Conservation (phyloP, 2,329 filamentous ascomycete genomes). For the Diplodia scrobiculata region DNA sequence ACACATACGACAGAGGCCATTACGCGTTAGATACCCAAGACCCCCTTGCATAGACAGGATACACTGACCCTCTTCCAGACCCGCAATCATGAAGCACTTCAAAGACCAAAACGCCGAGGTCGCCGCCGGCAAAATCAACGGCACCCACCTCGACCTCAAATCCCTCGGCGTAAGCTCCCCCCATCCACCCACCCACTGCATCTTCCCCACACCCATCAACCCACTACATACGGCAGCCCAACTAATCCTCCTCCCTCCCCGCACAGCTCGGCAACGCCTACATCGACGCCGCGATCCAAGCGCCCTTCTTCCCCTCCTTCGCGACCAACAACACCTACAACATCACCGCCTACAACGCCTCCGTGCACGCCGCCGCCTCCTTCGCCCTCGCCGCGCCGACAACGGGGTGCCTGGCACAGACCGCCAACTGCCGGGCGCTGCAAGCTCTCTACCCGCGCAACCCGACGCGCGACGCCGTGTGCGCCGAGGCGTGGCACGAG, state of each 20-base stretch:
- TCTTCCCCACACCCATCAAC: too few relatives aligned
- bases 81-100: slow-evolving; percentile 60
- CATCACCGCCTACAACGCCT: slow-evolving; percentile 52
- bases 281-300: slow-evolving; percentile 54
- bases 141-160: slow-evolving; percentile 56
- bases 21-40: slow-evolving; percentile 43
- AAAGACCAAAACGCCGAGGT: slow-evolving; percentile 59
- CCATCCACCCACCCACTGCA: neutral
- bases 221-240: too few relatives aligned
- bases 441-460: slow-evolving; percentile 42
- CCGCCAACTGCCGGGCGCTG: slow-evolving; percentile 52
- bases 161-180: slow-evolving; percentile 53
- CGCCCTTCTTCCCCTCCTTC: slow-evolving; percentile 52
- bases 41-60: too few relatives aligned
- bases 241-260: neutral
- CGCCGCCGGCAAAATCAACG: slow-evolving; percentile 50
- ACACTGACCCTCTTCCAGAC: slow-evolving; percentile 45
- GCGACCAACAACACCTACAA: slow-evolving; percentile 60
- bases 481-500: slow-evolving; percentile 40
- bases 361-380: slow-evolving; percentile 49
- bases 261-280: slow-evolving; percentile 56
- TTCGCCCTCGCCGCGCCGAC: slow-evolving; percentile 45
- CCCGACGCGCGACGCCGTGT: slow-evolving; percentile 2
- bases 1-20: slow-evolving; percentile 45
- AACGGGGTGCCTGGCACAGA: slow-evolving; percentile 58